Percentiles rank a stretch among this genome's conserved stretches.
These are phyloP conservation scores for Stephania cephalantha DNA, from an alignment of 164 flowering plant genomes.

Conservation along the genomic window DNA sequence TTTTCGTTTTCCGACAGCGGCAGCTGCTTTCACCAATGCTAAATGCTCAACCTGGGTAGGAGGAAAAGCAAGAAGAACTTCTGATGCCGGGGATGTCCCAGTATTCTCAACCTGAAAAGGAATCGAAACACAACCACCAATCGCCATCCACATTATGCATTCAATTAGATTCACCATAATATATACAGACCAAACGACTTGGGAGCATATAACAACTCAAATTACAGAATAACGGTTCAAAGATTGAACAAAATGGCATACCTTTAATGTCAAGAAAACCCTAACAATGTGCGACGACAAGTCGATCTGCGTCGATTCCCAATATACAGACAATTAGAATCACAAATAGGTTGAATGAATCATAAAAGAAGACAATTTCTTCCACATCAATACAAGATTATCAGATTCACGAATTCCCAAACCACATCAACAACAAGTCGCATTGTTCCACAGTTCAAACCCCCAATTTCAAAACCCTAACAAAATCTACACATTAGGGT, in stretches of 20 bases:
- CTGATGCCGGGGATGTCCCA: constrained; percentile 58
- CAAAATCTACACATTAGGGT: neutral
- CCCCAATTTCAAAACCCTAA: neutral
- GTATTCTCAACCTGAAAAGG: constrained; percentile 67
- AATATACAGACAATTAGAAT: constrained; percentile 1
- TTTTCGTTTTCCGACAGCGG: constrained; percentile 63
- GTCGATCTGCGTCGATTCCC: constrained; percentile 66
- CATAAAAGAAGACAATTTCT: neutral
- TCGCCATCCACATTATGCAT: neutral
- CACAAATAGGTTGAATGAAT: neutral
- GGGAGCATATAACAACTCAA: neutral
- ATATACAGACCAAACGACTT: neutral
- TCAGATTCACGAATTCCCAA: neutral
- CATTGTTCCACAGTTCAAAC: neutral
- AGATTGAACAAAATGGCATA: constrained; percentile 16
- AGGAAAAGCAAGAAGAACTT: constrained; percentile 78
- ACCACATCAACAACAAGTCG: neutral
- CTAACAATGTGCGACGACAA: constrained; percentile 73
- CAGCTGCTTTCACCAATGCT: constrained; percentile 58
- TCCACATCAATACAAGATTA: neutral
- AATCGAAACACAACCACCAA: neutral
- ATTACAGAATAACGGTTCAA: neutral
- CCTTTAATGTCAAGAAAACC: constrained; percentile 81
- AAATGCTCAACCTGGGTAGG: constrained; percentile 59
- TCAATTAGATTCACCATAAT: neutral